Evolutionary conservation across 192 early-diverging fungal genomes (phyloP).

Genomic region (Umbelopsis sp.): DNA sequence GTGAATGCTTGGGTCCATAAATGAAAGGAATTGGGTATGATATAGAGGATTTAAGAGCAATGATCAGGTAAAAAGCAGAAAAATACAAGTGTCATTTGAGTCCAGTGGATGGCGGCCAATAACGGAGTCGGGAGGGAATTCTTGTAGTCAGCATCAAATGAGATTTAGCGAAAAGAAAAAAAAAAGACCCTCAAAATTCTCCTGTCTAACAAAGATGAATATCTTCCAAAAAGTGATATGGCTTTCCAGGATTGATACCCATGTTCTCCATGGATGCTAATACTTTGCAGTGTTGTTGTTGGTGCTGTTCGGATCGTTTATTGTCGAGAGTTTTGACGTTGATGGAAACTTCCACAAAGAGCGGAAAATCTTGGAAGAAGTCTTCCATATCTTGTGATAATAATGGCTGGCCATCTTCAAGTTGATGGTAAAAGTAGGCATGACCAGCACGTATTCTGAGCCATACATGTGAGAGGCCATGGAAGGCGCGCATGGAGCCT

Average conservation of each 20-base stretch:
- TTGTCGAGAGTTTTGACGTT: conserved; percentile 23
- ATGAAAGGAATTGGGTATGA: background rate
- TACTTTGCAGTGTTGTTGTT: background rate
- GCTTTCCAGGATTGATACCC: conserved; percentile 26
- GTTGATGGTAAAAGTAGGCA: conserved; percentile 37
- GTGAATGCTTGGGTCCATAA: background rate
- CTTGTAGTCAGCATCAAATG: conserved; percentile 12
- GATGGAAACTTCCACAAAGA: conserved; percentile 43
- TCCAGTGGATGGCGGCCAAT: background rate
- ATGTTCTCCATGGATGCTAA: conserved; percentile 31
- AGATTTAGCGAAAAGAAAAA: background rate
- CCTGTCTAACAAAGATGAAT: conserved; percentile 12
- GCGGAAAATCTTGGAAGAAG: conserved; percentile 45
- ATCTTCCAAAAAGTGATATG: conserved; percentile 28
- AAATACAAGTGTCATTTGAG: background rate
- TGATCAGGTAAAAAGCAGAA: background rate
- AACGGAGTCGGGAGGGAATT: no score
- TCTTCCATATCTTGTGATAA: conserved; percentile 36
- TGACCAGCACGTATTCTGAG: conserved; percentile 44
- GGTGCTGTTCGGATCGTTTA: conserved; percentile 4
- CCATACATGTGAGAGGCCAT: conserved; percentile 29
- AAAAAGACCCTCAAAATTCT: background rate
- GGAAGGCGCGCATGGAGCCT: conserved; percentile 27
- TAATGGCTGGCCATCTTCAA: conserved; percentile 32
- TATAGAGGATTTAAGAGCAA: background rate